Evolutionary conservation across 192 early-diverging fungal species (phyloP).

Genomic region (Coemansia sp.): DNA sequence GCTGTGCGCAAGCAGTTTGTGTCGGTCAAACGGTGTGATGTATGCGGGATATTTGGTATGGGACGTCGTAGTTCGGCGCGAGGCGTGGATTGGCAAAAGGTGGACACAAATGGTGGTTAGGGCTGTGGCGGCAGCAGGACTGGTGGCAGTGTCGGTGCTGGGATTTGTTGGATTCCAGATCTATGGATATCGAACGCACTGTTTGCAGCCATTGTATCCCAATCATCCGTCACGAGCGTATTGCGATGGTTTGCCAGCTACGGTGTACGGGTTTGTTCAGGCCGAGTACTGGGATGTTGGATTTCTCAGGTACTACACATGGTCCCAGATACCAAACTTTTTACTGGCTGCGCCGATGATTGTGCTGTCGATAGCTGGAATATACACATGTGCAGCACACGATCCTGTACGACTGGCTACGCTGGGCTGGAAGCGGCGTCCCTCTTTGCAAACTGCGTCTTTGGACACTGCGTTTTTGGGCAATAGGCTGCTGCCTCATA

Average conservation of each 20-base stretch:
- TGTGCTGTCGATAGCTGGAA: slow-evolving; percentile 59
- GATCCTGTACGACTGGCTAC: slow-evolving; percentile 43
- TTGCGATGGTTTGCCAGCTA: slow-evolving; percentile 63
- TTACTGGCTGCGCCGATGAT: slow-evolving; percentile 80
- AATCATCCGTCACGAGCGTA: slow-evolving; percentile 55
- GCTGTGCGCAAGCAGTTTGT: slow-evolving; percentile 59
- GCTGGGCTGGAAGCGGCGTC: not conserved
- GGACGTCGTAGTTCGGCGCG: slow-evolving; percentile 51
- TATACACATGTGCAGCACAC: slow-evolving; percentile 57
- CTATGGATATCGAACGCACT: slow-evolving; percentile 65
- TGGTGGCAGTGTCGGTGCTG: slow-evolving; percentile 45
- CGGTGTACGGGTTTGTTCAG: slow-evolving; percentile 84
- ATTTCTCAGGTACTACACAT: slow-evolving; percentile 78
- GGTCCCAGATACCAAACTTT: slow-evolving; percentile 90
- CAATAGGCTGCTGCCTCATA: slow-evolving; percentile 54
- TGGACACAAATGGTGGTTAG: not conserved
- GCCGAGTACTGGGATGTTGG: slow-evolving; percentile 86
- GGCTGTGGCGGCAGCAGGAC: slow-evolving; percentile 27
- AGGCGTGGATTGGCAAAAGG: not conserved
- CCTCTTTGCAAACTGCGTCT: too few relatives aligned
- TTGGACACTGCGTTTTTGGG: slow-evolving; percentile 12
- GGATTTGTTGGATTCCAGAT: slow-evolving; percentile 67
- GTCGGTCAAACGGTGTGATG: slow-evolving; percentile 79
- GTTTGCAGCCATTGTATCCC: slow-evolving; percentile 31
- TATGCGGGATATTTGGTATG: slow-evolving; percentile 85